Conservation (phyloP, 208 protist genomes). For the Leishmania lainsoni region DNA sequence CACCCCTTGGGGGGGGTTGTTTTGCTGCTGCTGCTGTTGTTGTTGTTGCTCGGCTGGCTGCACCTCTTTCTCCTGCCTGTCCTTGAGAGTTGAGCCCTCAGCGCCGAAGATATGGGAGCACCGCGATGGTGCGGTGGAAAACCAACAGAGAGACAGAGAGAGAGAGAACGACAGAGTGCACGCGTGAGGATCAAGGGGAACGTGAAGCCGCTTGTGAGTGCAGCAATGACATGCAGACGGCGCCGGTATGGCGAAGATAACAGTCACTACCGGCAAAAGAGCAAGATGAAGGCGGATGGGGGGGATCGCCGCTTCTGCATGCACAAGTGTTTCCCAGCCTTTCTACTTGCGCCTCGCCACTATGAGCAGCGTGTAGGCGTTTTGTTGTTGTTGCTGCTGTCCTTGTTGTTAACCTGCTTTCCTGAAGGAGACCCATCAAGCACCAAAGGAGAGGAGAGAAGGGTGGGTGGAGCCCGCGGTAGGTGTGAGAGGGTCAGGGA, state of each 20-base stretch:
- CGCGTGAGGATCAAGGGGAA: neutral
- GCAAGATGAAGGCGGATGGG: too few relatives aligned
- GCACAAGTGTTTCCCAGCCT: neutral
- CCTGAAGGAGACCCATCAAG: slow-evolving; percentile 1
- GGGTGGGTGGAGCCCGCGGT: neutral
- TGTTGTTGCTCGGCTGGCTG: neutral
- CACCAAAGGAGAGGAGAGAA: neutral
- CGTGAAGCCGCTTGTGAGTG: neutral
- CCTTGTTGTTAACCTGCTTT: neutral
- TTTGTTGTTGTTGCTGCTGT: neutral
- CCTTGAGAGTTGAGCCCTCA: neutral
- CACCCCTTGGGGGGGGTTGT: too few relatives aligned
- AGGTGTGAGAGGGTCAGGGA: neutral
- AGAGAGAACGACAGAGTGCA: neutral
- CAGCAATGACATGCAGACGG: neutral
- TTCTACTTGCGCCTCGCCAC: neutral
- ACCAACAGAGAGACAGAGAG: neutral
- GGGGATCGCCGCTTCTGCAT: neutral
- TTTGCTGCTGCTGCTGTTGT: neutral
- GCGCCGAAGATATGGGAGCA: neutral
- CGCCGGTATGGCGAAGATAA: neutral
- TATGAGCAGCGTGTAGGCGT: neutral
- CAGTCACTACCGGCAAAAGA: neutral
- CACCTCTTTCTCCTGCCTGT: neutral
- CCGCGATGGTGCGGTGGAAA: neutral